Percentiles rank a stretch among this genome's conserved stretches.
Conservation (phyloP, 371 early-diverging fungal species). For the Basidiobolus meristosporus region DNA sequence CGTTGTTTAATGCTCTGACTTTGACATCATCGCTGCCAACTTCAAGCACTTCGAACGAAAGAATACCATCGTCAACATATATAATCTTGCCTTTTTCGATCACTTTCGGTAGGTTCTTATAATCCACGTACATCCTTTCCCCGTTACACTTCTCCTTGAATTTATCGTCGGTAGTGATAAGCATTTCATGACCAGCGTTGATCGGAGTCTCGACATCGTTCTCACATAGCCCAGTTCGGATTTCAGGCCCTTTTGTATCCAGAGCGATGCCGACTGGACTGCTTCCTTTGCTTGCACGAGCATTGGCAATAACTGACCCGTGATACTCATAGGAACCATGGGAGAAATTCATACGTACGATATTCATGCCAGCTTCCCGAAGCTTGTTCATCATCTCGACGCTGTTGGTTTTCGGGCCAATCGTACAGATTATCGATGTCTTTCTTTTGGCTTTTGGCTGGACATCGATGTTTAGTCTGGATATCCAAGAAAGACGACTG, state of each 20-base stretch:
- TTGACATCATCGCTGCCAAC: constrained; percentile 32
- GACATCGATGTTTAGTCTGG: constrained; percentile 38
- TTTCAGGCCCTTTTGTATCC: constrained; percentile 78
- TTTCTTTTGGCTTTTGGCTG: constrained; percentile 43
- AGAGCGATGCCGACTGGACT: constrained; percentile 65
- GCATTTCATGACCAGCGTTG: constrained; percentile 56
- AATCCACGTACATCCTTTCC: constrained; percentile 66
- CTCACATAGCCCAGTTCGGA: constrained; percentile 60
- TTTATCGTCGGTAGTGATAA: constrained; percentile 58
- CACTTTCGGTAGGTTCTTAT: constrained; percentile 67
- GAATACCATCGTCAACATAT: constrained; percentile 72
- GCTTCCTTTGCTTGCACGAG: constrained; percentile 22
- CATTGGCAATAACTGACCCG: constrained; percentile 63
- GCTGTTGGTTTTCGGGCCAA: constrained; percentile 66
- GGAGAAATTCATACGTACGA: constrained; percentile 91
- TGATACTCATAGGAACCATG: constrained; percentile 94
- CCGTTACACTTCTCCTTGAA: constrained; percentile 38
- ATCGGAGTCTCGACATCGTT: constrained; percentile 43
- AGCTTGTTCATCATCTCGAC: constrained; percentile 72
- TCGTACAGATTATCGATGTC: constrained; percentile 59
- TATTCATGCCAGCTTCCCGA: constrained; percentile 86
- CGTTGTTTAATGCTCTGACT: constrained; percentile 57
- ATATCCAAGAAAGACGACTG: constrained; percentile 59
- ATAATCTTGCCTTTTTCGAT: constrained; percentile 66
- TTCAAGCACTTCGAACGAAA: constrained; percentile 63